phyloP scores from a whole-genome alignment of 495 filamentous ascomycete species.

The Penicillium canescens region DNA sequence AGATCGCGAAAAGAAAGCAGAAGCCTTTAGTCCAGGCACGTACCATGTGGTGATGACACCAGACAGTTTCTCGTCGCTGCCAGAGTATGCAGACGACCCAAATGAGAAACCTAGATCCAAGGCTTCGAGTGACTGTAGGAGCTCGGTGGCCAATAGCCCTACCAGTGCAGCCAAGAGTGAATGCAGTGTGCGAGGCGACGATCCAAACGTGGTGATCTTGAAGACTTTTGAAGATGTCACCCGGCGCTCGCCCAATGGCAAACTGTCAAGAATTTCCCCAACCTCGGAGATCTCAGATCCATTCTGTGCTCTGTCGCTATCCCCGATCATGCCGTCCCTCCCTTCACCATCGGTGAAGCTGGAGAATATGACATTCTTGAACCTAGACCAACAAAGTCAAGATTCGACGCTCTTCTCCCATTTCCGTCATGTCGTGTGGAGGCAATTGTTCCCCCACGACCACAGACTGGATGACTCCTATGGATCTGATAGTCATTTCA shows the following conservation, averaged over 20 bases:
- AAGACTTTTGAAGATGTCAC: constrained; percentile 50
- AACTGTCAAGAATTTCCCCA: constrained; percentile 35
- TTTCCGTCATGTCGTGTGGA: constrained; percentile 46
- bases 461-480: constrained; percentile 22
- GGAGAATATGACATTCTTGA: constrained; percentile 12
- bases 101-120: constrained; percentile 21
- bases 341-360: constrained; percentile 21
- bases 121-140: constrained; percentile 15
- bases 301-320: constrained; percentile 26
- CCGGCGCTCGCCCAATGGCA: constrained; percentile 28
- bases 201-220: constrained; percentile 50
- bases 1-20: constrained; percentile 59
- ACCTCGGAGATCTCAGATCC: constrained; percentile 37
- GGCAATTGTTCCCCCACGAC: constrained; percentile 35
- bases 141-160: constrained; percentile 23
- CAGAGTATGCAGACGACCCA: constrained; percentile 49
- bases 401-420: constrained; percentile 42
- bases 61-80: constrained; percentile 53
- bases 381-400: constrained; percentile 27
- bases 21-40: constrained; percentile 51
- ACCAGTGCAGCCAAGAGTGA: constrained; percentile 13
- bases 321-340: constrained; percentile 19
- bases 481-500: constrained; percentile 24
- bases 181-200: constrained; percentile 18
- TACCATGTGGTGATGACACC: constrained; percentile 58